Conservation (phyloP, 2,329 filamentous ascomycete genomes). For the Seiridium unicorne region DNA sequence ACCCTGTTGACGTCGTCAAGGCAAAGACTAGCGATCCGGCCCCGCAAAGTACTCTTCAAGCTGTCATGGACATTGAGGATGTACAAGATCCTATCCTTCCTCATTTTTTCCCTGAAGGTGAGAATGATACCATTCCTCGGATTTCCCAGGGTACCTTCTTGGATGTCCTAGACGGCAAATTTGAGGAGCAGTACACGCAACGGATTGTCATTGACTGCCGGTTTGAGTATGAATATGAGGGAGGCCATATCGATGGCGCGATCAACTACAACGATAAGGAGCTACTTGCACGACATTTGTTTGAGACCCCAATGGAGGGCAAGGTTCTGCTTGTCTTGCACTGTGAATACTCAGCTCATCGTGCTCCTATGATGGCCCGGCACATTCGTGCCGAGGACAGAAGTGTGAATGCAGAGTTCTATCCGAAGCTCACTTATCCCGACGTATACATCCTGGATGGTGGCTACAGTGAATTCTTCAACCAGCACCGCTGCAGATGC, state of each 20-base stretch:
- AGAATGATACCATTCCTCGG: conserved; percentile 82
- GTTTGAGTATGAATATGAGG: conserved; percentile 98
- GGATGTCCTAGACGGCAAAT: conserved; percentile 84
- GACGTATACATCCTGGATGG: conserved; percentile 97
- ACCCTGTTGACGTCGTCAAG: conserved; percentile 83
- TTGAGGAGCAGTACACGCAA: conserved; percentile 71
- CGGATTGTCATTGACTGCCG: conserved; percentile 92
- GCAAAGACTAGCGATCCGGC: conserved; percentile 62
- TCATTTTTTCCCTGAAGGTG: conserved; percentile 77
- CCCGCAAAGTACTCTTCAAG: conserved; percentile 59
- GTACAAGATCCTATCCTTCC: conserved; percentile 72
- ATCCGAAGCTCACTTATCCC: conserved; percentile 88
- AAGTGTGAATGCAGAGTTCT: conserved; percentile 77
- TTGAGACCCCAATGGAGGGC: conserved; percentile 63
- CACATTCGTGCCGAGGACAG: conserved; percentile 89
- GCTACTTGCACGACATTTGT: conserved; percentile 74
- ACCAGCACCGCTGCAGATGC: conserved; percentile 74
- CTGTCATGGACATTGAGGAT: conserved; percentile 83
- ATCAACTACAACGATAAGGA: conserved; percentile 99
- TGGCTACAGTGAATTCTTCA: conserved; percentile 92
- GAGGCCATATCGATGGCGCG: conserved; percentile 89
- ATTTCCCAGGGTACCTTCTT: conserved; percentile 81
- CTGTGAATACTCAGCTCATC: conserved; percentile 97
- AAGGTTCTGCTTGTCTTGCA: conserved; percentile 88
- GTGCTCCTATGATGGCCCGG: conserved; percentile 93